Evolutionary conservation across 345 rosid genomes (phyloP).

Genomic region (Excoecaria agallocha): DNA sequence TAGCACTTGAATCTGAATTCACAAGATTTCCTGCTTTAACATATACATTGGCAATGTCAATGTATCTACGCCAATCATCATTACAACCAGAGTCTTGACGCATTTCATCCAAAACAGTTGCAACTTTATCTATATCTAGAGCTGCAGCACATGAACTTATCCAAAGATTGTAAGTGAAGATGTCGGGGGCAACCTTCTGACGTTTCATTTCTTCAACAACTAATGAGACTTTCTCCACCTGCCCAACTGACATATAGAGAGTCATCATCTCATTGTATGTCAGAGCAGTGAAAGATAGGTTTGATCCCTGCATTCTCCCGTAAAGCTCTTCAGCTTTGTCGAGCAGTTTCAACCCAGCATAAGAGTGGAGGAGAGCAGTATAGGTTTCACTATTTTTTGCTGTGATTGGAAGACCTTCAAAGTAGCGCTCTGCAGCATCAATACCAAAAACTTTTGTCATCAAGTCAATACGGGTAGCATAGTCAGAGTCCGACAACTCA

Average conservation of each 20-base stretch:
- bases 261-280: constrained; percentile 95
- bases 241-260: constrained; percentile 80
- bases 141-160: constrained; percentile 81
- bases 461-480: constrained; percentile 66
- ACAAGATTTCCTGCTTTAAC: constrained; percentile 48
- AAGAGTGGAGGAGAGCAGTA: constrained; percentile 89
- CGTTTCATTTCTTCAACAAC: constrained; percentile 56
- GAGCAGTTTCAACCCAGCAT: constrained; percentile 55
- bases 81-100: constrained; percentile 36
- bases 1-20: constrained; percentile 40
- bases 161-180: constrained; percentile 87
- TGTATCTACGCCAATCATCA: constrained; percentile 62
- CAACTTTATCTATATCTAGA: constrained; percentile 51
- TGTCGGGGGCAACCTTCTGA: constrained; percentile 60
- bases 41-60: constrained; percentile 50
- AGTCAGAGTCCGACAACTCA: constrained; percentile 62
- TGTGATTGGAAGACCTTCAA: constrained; percentile 51
- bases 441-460: constrained; percentile 85
- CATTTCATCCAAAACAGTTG: constrained; percentile 73
- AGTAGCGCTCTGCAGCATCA: constrained; percentile 88
- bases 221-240: constrained; percentile 65
- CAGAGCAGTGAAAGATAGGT: constrained; percentile 54
- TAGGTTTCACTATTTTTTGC: constrained; percentile 74
- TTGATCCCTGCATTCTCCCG: constrained; percentile 48
- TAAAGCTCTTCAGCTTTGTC: constrained; percentile 67